These are phyloP conservation scores for Haplosporangium sp. DNA, from an alignment of 371 early-diverging fungal species.

Conservation along the genomic window DNA sequence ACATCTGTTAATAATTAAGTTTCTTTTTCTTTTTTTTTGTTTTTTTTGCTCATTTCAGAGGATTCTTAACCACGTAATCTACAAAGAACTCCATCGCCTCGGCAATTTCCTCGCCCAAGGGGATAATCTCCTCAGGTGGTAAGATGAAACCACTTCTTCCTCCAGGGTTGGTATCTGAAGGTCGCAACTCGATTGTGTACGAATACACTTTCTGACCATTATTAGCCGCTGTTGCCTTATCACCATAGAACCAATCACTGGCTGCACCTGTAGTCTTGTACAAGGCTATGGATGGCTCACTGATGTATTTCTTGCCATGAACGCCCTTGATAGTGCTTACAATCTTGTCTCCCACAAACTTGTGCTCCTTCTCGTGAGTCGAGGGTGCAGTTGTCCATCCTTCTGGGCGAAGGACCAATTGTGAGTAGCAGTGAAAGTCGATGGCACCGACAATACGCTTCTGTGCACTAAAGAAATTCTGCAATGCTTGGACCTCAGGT, in stretches of 20 bases:
- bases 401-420: conserved; percentile 59
- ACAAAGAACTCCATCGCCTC: conserved; percentile 56
- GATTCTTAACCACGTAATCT: conserved; percentile 42
- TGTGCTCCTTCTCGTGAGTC: conserved; percentile 50
- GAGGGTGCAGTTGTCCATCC: conserved; percentile 58
- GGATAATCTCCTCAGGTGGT: conserved; percentile 58
- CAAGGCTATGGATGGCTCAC: conserved; percentile 57
- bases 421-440: conserved; percentile 70
- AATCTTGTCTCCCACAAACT: conserved; percentile 45
- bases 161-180: conserved; percentile 40
- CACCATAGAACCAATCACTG: conserved; percentile 65
- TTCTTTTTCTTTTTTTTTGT: neutral
- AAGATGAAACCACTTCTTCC: conserved; percentile 57
- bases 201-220: conserved; percentile 60
- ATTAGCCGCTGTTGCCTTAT: conserved; percentile 56
- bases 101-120: conserved; percentile 59
- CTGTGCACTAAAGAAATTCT: conserved; percentile 58
- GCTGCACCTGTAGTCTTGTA: conserved; percentile 64
- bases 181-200: conserved; percentile 67
- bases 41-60: conserved; percentile 16
- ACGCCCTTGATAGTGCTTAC: conserved; percentile 31
- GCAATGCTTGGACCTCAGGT: conserved; percentile 66
- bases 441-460: conserved; percentile 66
- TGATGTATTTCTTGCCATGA: conserved; percentile 60
- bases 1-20: neutral